Base-by-base conservation (phyloP, 2,329 filamentous ascomycete species). In the Hypoxylon sp. region DNA sequence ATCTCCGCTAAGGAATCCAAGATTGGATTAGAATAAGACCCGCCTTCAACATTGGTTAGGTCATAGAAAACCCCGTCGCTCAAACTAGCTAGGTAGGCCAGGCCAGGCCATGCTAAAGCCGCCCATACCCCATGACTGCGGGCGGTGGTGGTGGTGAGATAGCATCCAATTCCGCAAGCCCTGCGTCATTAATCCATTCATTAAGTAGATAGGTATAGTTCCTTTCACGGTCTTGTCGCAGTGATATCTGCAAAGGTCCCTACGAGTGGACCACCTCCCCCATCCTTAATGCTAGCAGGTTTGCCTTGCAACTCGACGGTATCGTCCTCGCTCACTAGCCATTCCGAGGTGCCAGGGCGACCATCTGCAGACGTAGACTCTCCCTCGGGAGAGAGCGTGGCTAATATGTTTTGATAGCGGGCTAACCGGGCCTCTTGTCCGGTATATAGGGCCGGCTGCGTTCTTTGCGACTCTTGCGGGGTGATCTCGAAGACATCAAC, bases 401-500 rank as follows among this genome's bases (percentile, higher is more conserved):
- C 80, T 11, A 87, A 75, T 36, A 87, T 77, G 59, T 80, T 79
- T 60, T 85, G 82, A 66, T 86, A 87, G 45, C 80, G 80, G 38
- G 79, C 74, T 16, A 82, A 68, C 49, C 79, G 78, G 34, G 78
- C 75, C 55, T 83, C 81, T 64, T 84, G 81, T 36, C 77, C 78
- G 41, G 79, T 75, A 21, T 68, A 63, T 32, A 68, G 47, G 20
- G 59, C 45, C 2, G 65, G 62, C n/a, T 67, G 66, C 20, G 63
- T 51, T 32, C 64, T 65, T 34, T 68, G 65, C 11, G 66, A 55
- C 51, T 77, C 77, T 50, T 80, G 77, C 15, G 82, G 81, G 25
- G 80, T 78, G 63, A 86, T 84, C 57, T 86, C 83, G 70, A 86
- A 87, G 35, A 87, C 82, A 65, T 87, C 84, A 53, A 87, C 83